A percentile compares a stretch with the other conserved stretches of the same genome.
Evolutionary conservation across 2,329 filamentous ascomycete genomes (phyloP).

Genomic region (Verticillium albo-atrum): DNA sequence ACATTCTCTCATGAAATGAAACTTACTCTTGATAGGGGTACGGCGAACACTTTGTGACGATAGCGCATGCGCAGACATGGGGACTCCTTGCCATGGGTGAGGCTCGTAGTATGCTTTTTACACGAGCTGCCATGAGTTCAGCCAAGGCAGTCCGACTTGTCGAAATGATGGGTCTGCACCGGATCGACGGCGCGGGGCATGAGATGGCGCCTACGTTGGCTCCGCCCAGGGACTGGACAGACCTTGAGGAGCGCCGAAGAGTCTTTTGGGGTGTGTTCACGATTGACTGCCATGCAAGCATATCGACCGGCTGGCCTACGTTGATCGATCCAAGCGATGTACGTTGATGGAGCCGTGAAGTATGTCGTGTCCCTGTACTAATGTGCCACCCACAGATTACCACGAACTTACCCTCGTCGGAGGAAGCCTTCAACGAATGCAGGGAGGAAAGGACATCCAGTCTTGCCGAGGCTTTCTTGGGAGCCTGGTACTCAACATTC

Average conservation of each 20-base stretch:
- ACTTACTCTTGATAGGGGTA: constrained; percentile 44
- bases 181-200: constrained; percentile 61
- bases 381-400: constrained; percentile 45
- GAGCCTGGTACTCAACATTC: constrained; percentile 63
- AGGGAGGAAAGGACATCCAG: constrained; percentile 57
- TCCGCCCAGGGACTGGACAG: constrained; percentile 74
- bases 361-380: neutral
- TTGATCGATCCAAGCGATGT: constrained; percentile 69
- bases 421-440: constrained; percentile 69
- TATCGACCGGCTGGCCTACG: constrained; percentile 89
- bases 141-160: constrained; percentile 66
- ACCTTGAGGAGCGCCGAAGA: constrained; percentile 69
- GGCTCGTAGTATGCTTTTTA: constrained; percentile 81
- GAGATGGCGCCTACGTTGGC: constrained; percentile 71
- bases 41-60: constrained; percentile 73
- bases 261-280: constrained; percentile 85
- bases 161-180: constrained; percentile 82
- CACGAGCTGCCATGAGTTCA: constrained; percentile 77
- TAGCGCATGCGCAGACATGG: constrained; percentile 82
- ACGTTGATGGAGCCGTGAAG: constrained; percentile 16
- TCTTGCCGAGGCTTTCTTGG: constrained; percentile 60
- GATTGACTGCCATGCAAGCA: constrained; percentile 78
- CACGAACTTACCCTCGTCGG: constrained; percentile 75
- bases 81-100: constrained; percentile 71
- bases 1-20: neutral